phyloP scores from a whole-genome alignment of 345 rosid genomes.

The Garcia nutans region DNA sequence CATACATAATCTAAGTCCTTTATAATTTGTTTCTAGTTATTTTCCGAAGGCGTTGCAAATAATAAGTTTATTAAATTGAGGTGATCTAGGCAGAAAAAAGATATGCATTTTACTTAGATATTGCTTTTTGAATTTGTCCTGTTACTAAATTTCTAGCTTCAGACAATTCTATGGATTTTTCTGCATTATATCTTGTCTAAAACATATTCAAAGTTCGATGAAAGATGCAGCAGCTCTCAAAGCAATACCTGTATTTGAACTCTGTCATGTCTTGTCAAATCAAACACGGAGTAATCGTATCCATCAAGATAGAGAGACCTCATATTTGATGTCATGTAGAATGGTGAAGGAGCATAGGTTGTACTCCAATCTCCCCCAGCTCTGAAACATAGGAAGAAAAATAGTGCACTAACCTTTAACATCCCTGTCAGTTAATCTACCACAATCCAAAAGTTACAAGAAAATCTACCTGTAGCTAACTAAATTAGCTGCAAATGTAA shows the following conservation, averaged over 20 bases:
- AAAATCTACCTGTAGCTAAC: slow-evolving; percentile 59
- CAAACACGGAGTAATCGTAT: slow-evolving; percentile 63
- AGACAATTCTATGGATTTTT: background rate
- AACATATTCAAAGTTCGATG: background rate
- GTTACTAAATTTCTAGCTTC: background rate
- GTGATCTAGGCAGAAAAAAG: background rate
- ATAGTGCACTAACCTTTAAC: background rate
- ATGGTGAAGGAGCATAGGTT: slow-evolving; percentile 82
- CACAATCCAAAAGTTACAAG: background rate
- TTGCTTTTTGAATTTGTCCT: background rate
- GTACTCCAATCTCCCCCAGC: slow-evolving; percentile 77
- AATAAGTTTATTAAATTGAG: background rate
- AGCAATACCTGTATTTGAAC: slow-evolving; percentile 69
- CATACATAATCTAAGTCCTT: background rate
- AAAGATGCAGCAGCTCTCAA: background rate
- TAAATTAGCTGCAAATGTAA: slow-evolving; percentile 70
- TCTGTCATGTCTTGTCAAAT: slow-evolving; percentile 51
- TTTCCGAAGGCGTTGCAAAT: background rate
- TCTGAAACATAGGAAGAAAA: slow-evolving; percentile 35
- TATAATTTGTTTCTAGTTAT: background rate
- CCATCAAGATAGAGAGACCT: slow-evolving; percentile 72
- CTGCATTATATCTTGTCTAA: slow-evolving; percentile 4
- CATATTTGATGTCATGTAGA: slow-evolving; percentile 71
- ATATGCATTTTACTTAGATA: background rate
- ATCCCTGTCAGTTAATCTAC: background rate